Percentiles rank a stretch among this genome's conserved stretches.
Evolutionary conservation across 768 basidiomycete species (phyloP).

Genomic region (Auricularia sp.): DNA sequence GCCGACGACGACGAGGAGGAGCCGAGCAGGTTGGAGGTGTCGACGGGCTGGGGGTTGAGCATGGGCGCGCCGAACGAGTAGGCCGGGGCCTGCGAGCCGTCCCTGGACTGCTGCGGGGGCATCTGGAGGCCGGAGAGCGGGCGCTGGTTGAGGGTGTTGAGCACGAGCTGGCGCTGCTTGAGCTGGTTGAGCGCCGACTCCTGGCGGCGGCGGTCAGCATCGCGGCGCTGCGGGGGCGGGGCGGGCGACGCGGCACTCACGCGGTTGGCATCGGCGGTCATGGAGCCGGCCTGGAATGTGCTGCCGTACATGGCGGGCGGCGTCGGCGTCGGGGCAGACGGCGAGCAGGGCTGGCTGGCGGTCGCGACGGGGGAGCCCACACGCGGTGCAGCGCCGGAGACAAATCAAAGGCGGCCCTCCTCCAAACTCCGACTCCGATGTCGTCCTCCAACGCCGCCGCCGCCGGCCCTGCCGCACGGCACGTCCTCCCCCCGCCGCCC

Average conservation of each 20-base stretch:
- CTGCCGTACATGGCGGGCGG: no score
- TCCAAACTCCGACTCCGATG: neutral
- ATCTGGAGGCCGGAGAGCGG: neutral
- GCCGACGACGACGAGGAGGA: neutral
- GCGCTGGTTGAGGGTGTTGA: neutral
- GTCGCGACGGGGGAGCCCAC: no score
- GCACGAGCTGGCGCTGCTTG: neutral
- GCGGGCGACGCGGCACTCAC: no score
- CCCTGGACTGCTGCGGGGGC: neutral
- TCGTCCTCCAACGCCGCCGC: neutral
- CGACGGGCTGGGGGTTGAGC: neutral
- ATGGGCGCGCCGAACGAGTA: neutral
- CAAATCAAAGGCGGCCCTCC: neutral
- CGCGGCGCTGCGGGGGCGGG: neutral
- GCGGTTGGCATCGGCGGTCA: no score
- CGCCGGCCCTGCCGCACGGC: neutral
- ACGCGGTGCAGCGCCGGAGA: neutral
- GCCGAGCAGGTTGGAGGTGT: conserved; percentile 1
- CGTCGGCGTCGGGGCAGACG: no score
- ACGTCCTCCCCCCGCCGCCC: neutral
- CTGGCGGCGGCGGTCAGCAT: neutral
- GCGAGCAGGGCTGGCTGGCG: no score
- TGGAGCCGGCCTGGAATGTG: no score
- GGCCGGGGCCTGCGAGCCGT: neutral
- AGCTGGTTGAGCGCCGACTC: neutral